These are phyloP conservation scores for Mortierella sp. DNA, from an alignment of 371 early-diverging fungal genomes.

Conservation along the genomic window DNA sequence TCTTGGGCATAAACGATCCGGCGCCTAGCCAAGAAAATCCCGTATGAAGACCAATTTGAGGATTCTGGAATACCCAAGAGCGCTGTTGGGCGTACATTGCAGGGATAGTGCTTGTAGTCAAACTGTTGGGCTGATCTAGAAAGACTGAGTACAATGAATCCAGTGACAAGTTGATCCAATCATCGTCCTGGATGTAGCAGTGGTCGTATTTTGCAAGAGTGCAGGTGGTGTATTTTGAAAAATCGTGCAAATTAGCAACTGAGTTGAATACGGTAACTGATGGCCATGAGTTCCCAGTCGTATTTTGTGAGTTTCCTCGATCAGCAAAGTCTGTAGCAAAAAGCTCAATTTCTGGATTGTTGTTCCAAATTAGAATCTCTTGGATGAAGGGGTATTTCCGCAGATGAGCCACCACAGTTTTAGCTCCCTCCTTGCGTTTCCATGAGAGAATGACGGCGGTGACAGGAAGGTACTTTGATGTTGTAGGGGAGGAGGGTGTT, in stretches of 20 bases:
- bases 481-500: not conserved
- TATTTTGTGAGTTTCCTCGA: not conserved
- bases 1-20: conserved; percentile 68
- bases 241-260: conserved; percentile 66
- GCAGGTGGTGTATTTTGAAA: conserved; percentile 72
- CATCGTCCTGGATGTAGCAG: conserved; percentile 76
- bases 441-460: conserved; percentile 69
- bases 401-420: conserved; percentile 64
- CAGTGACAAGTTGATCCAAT: conserved; percentile 65
- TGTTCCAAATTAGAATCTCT: conserved; percentile 72
- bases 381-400: conserved; percentile 70
- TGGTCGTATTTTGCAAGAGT: conserved; percentile 67
- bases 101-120: conserved; percentile 70
- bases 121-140: conserved; percentile 62
- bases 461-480: conserved; percentile 60
- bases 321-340: conserved; percentile 26
- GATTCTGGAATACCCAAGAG: conserved; percentile 68
- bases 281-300: conserved; percentile 11
- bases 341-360: conserved; percentile 51
- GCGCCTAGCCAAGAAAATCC: conserved; percentile 72
- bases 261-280: conserved; percentile 59
- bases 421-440: conserved; percentile 63
- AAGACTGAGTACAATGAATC: conserved; percentile 71
- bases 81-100: conserved; percentile 65
- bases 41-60: conserved; percentile 63